phyloP scores from a whole-genome alignment of 306 rosid species.

The Mucuna pruriens region DNA sequence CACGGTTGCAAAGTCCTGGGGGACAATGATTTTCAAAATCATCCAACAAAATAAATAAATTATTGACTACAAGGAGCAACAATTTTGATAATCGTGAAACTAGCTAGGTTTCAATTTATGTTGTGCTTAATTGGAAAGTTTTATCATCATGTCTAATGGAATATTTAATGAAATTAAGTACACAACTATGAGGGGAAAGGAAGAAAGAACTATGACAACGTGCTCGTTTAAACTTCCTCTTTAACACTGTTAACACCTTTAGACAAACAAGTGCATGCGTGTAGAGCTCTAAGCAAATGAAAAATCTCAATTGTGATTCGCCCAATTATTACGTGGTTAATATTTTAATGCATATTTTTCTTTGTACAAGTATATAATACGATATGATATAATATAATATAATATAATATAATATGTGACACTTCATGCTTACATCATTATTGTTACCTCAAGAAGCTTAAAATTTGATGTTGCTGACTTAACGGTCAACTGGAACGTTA shows the following conservation, averaged over 20 bases:
- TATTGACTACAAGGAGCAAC: conserved; percentile 2
- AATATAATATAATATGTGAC: neutral
- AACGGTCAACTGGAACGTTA: conserved; percentile 31
- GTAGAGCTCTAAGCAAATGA: neutral
- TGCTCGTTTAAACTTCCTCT: neutral
- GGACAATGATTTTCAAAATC: conserved; percentile 32
- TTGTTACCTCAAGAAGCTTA: neutral
- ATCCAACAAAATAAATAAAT: conserved; percentile 28
- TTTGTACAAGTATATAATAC: neutral
- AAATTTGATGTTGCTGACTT: conserved; percentile 11
- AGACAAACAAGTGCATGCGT: neutral
- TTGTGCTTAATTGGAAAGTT: conserved; percentile 13
- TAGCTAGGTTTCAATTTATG: neutral
- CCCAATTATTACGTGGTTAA: neutral
- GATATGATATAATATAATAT: neutral
- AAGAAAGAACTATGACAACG: neutral
- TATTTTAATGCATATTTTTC: neutral
- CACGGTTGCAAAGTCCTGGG: neutral
- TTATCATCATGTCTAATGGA: conserved; percentile 9
- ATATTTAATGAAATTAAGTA: neutral
- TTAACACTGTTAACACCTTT: neutral
- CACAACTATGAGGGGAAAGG: neutral
- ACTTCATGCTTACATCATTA: conserved; percentile 40
- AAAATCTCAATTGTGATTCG: neutral
- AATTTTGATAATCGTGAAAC: conserved; percentile 15